Base-by-base conservation (phyloP, 257 asterid species). In the Nicotiana undulata region DNA sequence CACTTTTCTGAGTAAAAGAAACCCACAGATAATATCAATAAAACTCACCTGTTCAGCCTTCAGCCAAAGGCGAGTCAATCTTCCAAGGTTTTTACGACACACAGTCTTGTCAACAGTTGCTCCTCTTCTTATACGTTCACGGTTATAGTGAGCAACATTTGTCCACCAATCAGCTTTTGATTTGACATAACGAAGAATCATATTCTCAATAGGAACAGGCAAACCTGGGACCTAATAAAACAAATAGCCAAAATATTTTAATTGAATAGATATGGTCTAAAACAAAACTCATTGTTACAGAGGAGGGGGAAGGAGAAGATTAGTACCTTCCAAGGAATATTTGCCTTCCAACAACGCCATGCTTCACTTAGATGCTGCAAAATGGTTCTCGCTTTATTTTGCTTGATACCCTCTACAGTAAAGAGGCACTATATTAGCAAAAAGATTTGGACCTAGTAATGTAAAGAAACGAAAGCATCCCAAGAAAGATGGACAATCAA, bases 161-260 rank as follows among this genome's bases (percentile, higher is more conserved):
- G 99, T 96, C 98, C 99, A 96, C 99, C 99, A 96, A 88, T 96
- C 99, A 79, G 99, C 99, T 89, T 96, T 96, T 46, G 99, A 94
- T 84, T 96, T 96, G 74, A 96, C 99, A 83, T 96, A 96, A n/a
- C 98, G 97, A 32, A 96, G 97, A 77, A 96, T 96, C 99, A 96
- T 94, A 89, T 96, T 96, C 92, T 94, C 99, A 84, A 96, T 92
- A 8, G 99, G 99, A 82, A 96, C 99, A 28, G 99, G 99, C 85
- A 94, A 85, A 70, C 98, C 99, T 40, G 99, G 99, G 34, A 96
- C 97, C 95, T 91, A 22, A 66, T 11, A 81, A 24, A 81, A 34
- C 78, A 51, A 83, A 82, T 44, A 75, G 61, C 79, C 78, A 49
- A 74, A 26, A 72, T 1, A 49, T 3, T 0, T 29, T 40, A 46